Conservation (phyloP, 768 basidiomycete species). For the Lactifluus echinatus region DNA sequence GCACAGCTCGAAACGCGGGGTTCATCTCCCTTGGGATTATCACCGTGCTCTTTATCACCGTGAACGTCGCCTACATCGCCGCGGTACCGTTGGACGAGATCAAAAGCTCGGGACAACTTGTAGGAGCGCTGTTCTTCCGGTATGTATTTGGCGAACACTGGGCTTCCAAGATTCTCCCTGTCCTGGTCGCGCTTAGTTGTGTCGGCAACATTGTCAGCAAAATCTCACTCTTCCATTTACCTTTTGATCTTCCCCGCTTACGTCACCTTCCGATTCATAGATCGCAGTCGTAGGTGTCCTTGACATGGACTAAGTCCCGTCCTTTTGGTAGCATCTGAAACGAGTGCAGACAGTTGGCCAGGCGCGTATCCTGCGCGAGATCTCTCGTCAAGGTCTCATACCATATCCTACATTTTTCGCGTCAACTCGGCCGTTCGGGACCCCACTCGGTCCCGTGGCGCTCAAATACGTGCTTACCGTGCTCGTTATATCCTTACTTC, state of each 20-base stretch:
- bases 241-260: slow-evolving; percentile 32
- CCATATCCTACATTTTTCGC: slow-evolving; percentile 42
- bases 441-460: slow-evolving; percentile 36
- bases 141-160: slow-evolving; percentile 39
- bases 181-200: slow-evolving; percentile 18
- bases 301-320: background rate
- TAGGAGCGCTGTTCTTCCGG: slow-evolving; percentile 43
- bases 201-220: slow-evolving; percentile 26
- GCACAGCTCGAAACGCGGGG: slow-evolving; percentile 38
- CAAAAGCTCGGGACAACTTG: slow-evolving; percentile 34
- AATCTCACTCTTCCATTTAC: slow-evolving; percentile 30
- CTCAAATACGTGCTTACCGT: slow-evolving; percentile 33
- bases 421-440: slow-evolving; percentile 40
- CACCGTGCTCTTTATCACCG: slow-evolving; percentile 40
- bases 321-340: background rate
- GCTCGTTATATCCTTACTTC: slow-evolving; percentile 34
- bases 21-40: slow-evolving; percentile 39
- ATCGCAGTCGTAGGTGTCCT: slow-evolving; percentile 20
- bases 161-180: slow-evolving; percentile 16
- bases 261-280: slow-evolving; percentile 28
- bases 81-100: slow-evolving; percentile 39
- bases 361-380: slow-evolving; percentile 41
- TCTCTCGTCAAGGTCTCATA: slow-evolving; percentile 44
- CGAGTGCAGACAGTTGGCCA: slow-evolving; percentile 30
- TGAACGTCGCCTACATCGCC: slow-evolving; percentile 34